Evolutionary conservation across 768 basidiomycete genomes (phyloP).

Genomic region (Amanita phalloides): DNA sequence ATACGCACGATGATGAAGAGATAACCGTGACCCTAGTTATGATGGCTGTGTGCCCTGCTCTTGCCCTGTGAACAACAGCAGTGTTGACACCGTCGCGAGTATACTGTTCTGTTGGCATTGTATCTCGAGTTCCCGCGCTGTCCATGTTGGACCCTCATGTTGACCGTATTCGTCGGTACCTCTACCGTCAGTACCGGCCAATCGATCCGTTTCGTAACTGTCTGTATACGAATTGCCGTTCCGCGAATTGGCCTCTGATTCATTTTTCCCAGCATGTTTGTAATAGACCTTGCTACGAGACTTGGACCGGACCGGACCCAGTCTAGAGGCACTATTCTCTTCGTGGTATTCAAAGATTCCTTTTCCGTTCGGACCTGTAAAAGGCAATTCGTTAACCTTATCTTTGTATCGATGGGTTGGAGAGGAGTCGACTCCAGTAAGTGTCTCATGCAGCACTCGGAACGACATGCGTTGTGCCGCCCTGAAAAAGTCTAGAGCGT

Average conservation of each 20-base stretch:
- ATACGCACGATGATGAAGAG: neutral
- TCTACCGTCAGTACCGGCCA: slow-evolving; percentile 13
- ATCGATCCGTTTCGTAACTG: slow-evolving; percentile 20
- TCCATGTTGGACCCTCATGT: slow-evolving; percentile 49
- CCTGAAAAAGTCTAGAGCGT: slow-evolving; percentile 38
- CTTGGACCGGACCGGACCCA: slow-evolving; percentile 41
- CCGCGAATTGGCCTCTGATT: slow-evolving; percentile 35
- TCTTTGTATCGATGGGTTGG: slow-evolving; percentile 5
- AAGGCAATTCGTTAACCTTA: slow-evolving; percentile 4
- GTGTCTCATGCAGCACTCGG: slow-evolving; percentile 74
- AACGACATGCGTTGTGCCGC: slow-evolving; percentile 74
- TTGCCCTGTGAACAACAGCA: slow-evolving; percentile 4
- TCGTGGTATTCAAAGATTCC: neutral
- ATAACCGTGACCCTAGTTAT: neutral
- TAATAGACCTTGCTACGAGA: slow-evolving; percentile 64
- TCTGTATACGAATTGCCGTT: slow-evolving; percentile 12
- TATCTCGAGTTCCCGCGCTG: slow-evolving; percentile 73
- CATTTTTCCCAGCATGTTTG: slow-evolving; percentile 51
- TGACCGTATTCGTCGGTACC: slow-evolving; percentile 21
- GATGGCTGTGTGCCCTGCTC: neutral
- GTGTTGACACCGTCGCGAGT: slow-evolving; percentile 45
- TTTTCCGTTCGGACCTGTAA: slow-evolving; percentile 4
- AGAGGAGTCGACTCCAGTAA: slow-evolving; percentile 34
- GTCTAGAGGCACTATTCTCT: slow-evolving; percentile 12
- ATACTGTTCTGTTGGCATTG: slow-evolving; percentile 88